A percentile compares a stretch with the other conserved stretches of the same genome.
These are phyloP conservation scores for Endocarpon pusillum DNA, from an alignment of 495 filamentous ascomycete species.

Conservation along the genomic window DNA sequence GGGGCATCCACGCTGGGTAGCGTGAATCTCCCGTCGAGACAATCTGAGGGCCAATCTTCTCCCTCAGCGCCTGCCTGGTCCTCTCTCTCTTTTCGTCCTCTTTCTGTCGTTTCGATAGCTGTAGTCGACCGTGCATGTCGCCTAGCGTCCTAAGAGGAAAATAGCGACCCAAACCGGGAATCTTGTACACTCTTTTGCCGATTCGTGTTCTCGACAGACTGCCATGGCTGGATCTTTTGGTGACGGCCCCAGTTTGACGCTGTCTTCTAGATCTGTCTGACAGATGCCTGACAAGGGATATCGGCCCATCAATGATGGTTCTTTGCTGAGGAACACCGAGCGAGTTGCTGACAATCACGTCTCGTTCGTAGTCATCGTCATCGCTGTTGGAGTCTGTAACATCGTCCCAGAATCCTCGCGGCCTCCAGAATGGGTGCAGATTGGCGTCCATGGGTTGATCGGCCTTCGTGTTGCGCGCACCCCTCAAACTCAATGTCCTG, in stretches of 20 bases:
- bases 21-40: conserved; percentile 1
- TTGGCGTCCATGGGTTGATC: conserved; percentile 32
- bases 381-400: conserved; percentile 32
- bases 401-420: conserved; percentile 54
- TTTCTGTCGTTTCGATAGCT: conserved; percentile 40
- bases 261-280: conserved; percentile 19
- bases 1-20: too few species aligned
- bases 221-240: conserved; percentile 2
- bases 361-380: conserved; percentile 21
- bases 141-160: conserved; percentile 35
- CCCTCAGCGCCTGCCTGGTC: conserved; percentile 44
- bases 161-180: conserved; percentile 28
- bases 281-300: conserved; percentile 26
- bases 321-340: conserved; percentile 37
- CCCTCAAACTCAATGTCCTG: conserved; percentile 27
- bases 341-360: conserved; percentile 29
- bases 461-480: conserved; percentile 27
- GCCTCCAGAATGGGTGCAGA: conserved; percentile 70
- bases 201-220: neutral
- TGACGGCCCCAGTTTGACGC: conserved; percentile 9
- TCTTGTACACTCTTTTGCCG: conserved; percentile 7
- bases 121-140: conserved; percentile 33
- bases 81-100: conserved; percentile 40
- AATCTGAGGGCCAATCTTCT: conserved; percentile 36
- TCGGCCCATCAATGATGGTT: conserved; percentile 24